Base-by-base conservation (phyloP, 2,329 filamentous ascomycete genomes). In the Cadophora luteo-olivacea region DNA sequence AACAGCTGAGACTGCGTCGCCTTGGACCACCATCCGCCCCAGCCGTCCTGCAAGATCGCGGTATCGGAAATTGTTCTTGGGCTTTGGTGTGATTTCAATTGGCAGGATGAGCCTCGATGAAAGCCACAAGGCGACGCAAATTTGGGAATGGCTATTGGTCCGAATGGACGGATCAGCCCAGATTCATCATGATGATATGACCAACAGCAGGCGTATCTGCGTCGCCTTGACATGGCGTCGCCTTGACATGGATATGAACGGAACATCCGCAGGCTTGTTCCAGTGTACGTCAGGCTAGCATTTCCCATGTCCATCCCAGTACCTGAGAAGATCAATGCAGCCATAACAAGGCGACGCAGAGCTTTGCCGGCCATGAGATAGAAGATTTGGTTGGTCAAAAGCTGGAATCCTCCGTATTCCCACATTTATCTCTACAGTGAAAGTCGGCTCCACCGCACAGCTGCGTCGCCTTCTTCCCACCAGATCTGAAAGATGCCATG, bases 141-240 rank as follows among this genome's bases (percentile, higher is more conserved):
- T 1, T 14, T 24, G 22, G 16, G 22, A 7, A 7, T 1, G 22
- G 14, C 4, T 16, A 6, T 16, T 14, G 41, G 41, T 45, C 41
- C 19, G 41, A 45, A 45, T 16, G 41, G 41, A 19, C 6, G 41
- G 16, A 19, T 45, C 6, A 16, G 3, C 6, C 36, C 36, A 38
- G 36, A 9, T 29, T 38, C 12, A 41, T 12, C 14, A 19, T 16
- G 36, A 9, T 38, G 36, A 2, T 8, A 38, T 38, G 9, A 14
- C 36, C 8, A 3, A 38, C 16, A 16, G 14, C 16, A 19, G 36
- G 36, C 36, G 7, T 14, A 33, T 55, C 29, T 55, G 25, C 52
- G 52, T 55, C 29, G 52, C 52, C 52, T 54, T 54, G 24, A 32
- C 24, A 16, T 54, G 36, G 2, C 52, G 52, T 55, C 29, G 52